Percentiles rank a stretch among this genome's conserved stretches.
Conservation (phyloP, 345 rosid species). For the Cochlearia excelsa region DNA sequence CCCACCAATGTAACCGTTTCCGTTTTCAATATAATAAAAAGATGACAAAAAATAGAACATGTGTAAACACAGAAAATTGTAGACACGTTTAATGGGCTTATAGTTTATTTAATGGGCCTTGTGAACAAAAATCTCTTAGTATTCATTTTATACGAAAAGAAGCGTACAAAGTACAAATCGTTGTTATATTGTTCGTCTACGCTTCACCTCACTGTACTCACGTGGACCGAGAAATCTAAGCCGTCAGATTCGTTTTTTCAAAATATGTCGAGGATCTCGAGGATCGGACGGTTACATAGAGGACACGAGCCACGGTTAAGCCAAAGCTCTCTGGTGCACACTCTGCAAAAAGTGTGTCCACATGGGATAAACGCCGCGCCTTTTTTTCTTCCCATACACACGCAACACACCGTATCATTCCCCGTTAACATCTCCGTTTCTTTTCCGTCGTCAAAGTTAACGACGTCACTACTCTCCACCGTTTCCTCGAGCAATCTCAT, state of each 20-base stretch:
- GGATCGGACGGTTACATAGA: conserved; percentile 66
- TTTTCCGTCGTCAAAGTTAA: conserved; percentile 15
- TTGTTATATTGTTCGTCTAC: conserved; percentile 7
- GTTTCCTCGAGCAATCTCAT: conserved; percentile 75
- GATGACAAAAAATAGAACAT: too few species aligned
- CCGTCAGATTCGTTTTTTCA: conserved; percentile 31
- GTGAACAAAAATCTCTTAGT: background rate
- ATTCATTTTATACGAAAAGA: background rate
- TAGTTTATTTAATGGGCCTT: conserved; percentile 19
- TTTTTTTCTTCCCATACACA: conserved; percentile 67
- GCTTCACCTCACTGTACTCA: conserved; percentile 18
- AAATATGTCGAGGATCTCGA: conserved; percentile 65
- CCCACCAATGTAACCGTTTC: too few species aligned
- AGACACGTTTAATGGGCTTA: background rate
- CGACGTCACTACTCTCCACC: conserved; percentile 45
- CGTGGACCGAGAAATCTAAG: conserved; percentile 3
- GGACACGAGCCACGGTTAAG: conserved; percentile 70
- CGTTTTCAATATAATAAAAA: too few species aligned
- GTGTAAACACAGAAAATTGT: too few species aligned
- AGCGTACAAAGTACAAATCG: conserved; percentile 26
- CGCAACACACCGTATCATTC: conserved; percentile 66
- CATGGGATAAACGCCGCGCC: conserved; percentile 84
- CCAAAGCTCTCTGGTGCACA: conserved; percentile 70
- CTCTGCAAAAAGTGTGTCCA: conserved; percentile 80
- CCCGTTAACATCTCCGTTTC: conserved; percentile 33